A percentile compares a stretch with the other conserved stretches of the same genome.
These are phyloP conservation scores for Orbilia ellipsospora DNA, from an alignment of 2,329 filamentous ascomycete genomes.

Conservation along the genomic window DNA sequence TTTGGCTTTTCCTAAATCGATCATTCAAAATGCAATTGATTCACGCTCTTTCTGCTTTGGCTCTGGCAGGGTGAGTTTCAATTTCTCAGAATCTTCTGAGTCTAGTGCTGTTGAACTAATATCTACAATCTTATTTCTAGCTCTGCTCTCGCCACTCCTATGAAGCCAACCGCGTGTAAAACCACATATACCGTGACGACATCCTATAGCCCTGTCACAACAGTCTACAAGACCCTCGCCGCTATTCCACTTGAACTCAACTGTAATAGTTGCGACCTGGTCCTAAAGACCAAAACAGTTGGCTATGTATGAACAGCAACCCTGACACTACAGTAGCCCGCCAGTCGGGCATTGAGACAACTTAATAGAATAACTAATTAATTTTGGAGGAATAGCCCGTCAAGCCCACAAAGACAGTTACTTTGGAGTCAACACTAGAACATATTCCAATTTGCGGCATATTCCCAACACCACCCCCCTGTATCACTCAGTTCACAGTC, in stretches of 20 bases:
- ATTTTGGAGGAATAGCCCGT: not conserved
- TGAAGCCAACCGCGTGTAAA: conserved; percentile 3
- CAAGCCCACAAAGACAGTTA: conserved; percentile 19
- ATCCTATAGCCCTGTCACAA: conserved; percentile 11
- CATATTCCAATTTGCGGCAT: conserved; percentile 15
- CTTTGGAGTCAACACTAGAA: not conserved
- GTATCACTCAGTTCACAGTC: conserved; percentile 20
- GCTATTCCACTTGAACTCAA: conserved; percentile 30
- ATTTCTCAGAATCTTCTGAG: not conserved
- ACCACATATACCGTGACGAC: conserved; percentile 32
- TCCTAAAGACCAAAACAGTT: conserved; percentile 15
- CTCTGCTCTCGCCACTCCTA: conserved; percentile 8
- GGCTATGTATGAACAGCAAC: not conserved
- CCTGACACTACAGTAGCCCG: no score
- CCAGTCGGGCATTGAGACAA: no score
- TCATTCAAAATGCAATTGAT: conserved; percentile 5
- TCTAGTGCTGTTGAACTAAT: not conserved
- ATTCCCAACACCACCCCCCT: conserved; percentile 6
- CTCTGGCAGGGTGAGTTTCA: conserved; percentile 2
- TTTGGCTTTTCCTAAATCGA: not conserved
- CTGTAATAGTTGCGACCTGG: conserved; percentile 15
- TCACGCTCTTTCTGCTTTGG: not conserved
- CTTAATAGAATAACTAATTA: no score
- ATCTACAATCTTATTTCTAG: not conserved
- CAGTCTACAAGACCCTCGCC: conserved; percentile 20